A percentile compares a stretch with the other conserved stretches of the same genome.
Conservation (phyloP, 306 rosid genomes). For the Calophaca sinica region DNA sequence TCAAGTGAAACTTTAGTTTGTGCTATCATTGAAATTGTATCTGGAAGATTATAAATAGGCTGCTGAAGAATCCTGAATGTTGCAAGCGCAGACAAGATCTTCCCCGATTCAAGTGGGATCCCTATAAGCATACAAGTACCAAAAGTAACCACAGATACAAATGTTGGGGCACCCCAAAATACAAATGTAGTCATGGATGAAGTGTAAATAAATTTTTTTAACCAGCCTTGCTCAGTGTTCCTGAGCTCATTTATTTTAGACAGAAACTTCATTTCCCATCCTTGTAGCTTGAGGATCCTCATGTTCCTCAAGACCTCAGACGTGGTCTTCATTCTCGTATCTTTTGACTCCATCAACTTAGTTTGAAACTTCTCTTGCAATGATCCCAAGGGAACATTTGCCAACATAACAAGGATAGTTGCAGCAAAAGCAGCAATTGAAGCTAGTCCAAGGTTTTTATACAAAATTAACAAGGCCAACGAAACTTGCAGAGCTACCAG, state of each 20-base stretch:
- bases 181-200: conserved; percentile 48
- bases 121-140: conserved; percentile 55
- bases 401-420: conserved; percentile 57
- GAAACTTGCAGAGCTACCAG: conserved; percentile 50
- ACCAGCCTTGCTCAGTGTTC: conserved; percentile 54
- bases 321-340: conserved; percentile 61
- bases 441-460: conserved; percentile 62
- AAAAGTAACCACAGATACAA: conserved; percentile 62
- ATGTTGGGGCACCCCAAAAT: conserved; percentile 60
- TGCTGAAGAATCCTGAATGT: conserved; percentile 60
- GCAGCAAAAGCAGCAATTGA: conserved; percentile 56
- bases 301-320: conserved; percentile 70
- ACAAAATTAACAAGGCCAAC: conserved; percentile 55
- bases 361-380: conserved; percentile 54
- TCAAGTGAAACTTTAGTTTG: conserved; percentile 66
- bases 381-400: conserved; percentile 60
- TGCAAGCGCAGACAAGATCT: conserved; percentile 64
- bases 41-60: conserved; percentile 58
- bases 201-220: conserved; percentile 54
- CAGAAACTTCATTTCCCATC: conserved; percentile 74
- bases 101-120: conserved; percentile 66
- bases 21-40: conserved; percentile 54
- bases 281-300: conserved; percentile 72
- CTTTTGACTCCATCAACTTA: conserved; percentile 68
- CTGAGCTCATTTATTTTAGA: conserved; percentile 54